A percentile compares a stretch with the other conserved stretches of the same genome.
Evolutionary conservation across 2,329 filamentous ascomycete species (phyloP).

Genomic region (Ilyonectria mors-panacis): DNA sequence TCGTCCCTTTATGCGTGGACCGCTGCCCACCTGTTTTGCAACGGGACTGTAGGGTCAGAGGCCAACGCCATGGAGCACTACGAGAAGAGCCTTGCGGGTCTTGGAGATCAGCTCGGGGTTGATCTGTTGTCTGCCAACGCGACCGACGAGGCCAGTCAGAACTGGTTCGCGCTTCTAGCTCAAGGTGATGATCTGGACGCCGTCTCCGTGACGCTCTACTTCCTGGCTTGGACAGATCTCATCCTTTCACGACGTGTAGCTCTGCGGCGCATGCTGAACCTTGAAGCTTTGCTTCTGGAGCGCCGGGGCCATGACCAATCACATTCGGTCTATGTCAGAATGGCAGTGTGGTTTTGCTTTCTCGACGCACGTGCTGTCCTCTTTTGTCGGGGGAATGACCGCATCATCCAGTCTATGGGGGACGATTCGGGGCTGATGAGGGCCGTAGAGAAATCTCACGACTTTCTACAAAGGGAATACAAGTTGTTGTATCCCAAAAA

Average conservation of each 20-base stretch:
- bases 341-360: constrained; percentile 7
- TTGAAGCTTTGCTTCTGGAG: neutral
- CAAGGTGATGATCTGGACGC: neutral
- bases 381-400: neutral
- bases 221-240: constrained; percentile 2
- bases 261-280: neutral
- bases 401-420: neutral
- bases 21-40: neutral
- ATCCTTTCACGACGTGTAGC: neutral
- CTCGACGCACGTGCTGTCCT: constrained; percentile 3
- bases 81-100: neutral
- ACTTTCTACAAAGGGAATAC: neutral
- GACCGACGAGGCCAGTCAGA: neutral
- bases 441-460: neutral
- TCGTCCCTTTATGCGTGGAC: constrained; percentile 5
- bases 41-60: neutral
- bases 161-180: neutral
- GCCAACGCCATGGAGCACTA: neutral
- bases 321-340: neutral
- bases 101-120: neutral
- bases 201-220: neutral
- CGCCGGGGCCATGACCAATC: neutral
- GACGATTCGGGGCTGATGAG: neutral
- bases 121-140: neutral
- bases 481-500: neutral